Evolutionary conservation across 225 moss, liverwort and hornwort genomes (phyloP), one percentile per base, ranked within the genome.

Genomic region (Takakia lepidozioides): DNA sequence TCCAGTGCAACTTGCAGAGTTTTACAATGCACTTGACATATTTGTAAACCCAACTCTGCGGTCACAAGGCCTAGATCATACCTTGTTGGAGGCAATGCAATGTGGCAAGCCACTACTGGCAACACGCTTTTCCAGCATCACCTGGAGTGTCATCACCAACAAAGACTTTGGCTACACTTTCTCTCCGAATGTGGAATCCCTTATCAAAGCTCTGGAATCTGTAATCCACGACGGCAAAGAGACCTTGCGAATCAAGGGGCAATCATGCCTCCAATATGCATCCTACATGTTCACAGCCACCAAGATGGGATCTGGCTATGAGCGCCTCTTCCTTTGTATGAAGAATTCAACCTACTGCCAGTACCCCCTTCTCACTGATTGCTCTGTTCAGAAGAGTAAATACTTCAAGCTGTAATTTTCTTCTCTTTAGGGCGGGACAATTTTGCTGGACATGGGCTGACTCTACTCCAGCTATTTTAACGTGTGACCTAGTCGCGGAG

Each of bases 21-120:
- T 98, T 38, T 98, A 91, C 72, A 98, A 98, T 40, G 82, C 98
- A 1, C 54, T 98, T 35, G 98, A 98, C 56, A 54, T 98, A 23
- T 91, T 98, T 52, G 98, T 91, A 62, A 98, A 98, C 67, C 98
- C 98, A 27, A 98, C 98, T 27, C 74, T 98, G 42, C 72, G 98
- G 41, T 78, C 98, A 19, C 98, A 98, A 51, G 98, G 98, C 8
- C 72, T 98, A 22, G 98, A 98, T 53, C 87, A 83, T 69, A 98
- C 98, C 6, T 73, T 98, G 3, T 19, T 98, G 49, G 98, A 98
- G 66, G 98, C 98, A 13, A 98, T 98, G 98, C 98, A 90, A 57
- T 98, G 98, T 46, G 91, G 80, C 38, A 98, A 91, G 53, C 98
- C 98, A 2, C 59, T 98, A n/a, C 73, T 98, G 30, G 98, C 98